Base-by-base conservation (phyloP, 805 yeast genomes). In the Sugiyamaella smithiae region DNA sequence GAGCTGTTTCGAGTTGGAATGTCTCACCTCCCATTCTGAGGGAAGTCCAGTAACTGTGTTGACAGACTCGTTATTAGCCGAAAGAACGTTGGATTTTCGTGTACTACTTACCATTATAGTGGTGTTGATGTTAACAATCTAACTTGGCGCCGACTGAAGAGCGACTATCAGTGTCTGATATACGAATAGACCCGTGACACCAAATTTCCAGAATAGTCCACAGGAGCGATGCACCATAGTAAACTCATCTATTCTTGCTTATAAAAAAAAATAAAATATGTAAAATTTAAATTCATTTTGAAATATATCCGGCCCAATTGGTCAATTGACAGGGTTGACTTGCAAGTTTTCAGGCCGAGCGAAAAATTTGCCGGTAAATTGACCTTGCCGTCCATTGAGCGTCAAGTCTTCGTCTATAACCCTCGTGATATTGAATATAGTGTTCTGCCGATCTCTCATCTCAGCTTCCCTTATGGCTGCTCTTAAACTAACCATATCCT, bases 1-100 rank as follows among this genome's bases (percentile, higher is more conserved):
- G 58, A 88, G 78, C 60, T 86, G 80, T 62, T 87, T 88, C 12
- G 93, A 83, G 52, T 81, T 80, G 36, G 96, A 88, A 47, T 80
- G 76, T 52, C 81, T 77, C 40, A 93, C 78, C 33, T 84, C 80
- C 98, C 99, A 93, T 41, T 85, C 81, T 31, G 74, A 70, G 28
- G 97, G 97, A 48, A 93, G 76, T 9, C 99, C 99, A 31, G 93
- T 83, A 14, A 49, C 55, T 6, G 57, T 41, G 37, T 57, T 50
- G 24, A 48, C 42, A 41, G 43, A 38, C 43, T 23, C 20, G n/a
- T 24, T n/a, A n/a, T n/a, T n/a, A n/a, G n/a, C n/a, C n/a, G n/a
- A n/a, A n/a, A n/a, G n/a, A n/a, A n/a, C n/a, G n/a, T n/a, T n/a
- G n/a, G n/a, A n/a, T n/a, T n/a, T n/a, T n/a, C n/a, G n/a, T n/a